phyloP scores from a whole-genome alignment of 2,329 filamentous ascomycete species.

The Hymenoscyphus scutula region DNA sequence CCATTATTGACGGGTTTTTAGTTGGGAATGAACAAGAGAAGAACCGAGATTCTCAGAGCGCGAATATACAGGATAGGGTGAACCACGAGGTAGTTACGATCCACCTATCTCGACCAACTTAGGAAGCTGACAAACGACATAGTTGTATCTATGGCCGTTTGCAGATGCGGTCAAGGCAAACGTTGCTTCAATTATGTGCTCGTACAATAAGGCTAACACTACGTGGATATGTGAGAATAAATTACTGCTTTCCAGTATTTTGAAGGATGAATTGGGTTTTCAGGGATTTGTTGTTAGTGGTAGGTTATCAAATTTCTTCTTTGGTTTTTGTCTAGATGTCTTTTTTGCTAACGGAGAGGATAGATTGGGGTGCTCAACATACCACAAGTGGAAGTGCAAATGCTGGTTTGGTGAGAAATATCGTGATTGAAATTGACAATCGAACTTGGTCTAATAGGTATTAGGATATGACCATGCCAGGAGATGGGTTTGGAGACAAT shows the following conservation, averaged over 20 bases:
- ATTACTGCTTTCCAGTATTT: conserved; percentile 55
- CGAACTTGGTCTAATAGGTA: not conserved
- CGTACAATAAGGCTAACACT: conserved; percentile 69
- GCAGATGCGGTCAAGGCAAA: conserved; percentile 66
- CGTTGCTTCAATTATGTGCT: conserved; percentile 68
- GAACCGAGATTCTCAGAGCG: conserved; percentile 51
- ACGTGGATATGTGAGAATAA: conserved; percentile 67
- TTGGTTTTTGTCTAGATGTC: too few species aligned
- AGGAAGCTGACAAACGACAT: not conserved
- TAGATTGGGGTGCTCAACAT: conserved; percentile 76
- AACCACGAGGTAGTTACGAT: conserved; percentile 60
- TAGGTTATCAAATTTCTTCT: conserved; percentile 14
- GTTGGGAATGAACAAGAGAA: conserved; percentile 69
- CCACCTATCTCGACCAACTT: conserved; percentile 18
- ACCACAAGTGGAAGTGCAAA: conserved; percentile 64
- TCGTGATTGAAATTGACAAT: not conserved
- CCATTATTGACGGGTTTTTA: conserved; percentile 31
- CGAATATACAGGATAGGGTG: conserved; percentile 61
- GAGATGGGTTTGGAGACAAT: conserved; percentile 55
- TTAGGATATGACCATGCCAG: conserved; percentile 75
- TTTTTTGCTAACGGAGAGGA: not conserved
- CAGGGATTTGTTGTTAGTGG: conserved; percentile 61
- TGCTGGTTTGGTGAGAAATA: conserved; percentile 55
- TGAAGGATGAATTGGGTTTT: conserved; percentile 76
- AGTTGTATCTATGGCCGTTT: conserved; percentile 50